Evolutionary conservation across 2,329 filamentous ascomycete species (phyloP), one percentile per base, ranked within the genome.

Genomic region (Aspergillus sp.): DNA sequence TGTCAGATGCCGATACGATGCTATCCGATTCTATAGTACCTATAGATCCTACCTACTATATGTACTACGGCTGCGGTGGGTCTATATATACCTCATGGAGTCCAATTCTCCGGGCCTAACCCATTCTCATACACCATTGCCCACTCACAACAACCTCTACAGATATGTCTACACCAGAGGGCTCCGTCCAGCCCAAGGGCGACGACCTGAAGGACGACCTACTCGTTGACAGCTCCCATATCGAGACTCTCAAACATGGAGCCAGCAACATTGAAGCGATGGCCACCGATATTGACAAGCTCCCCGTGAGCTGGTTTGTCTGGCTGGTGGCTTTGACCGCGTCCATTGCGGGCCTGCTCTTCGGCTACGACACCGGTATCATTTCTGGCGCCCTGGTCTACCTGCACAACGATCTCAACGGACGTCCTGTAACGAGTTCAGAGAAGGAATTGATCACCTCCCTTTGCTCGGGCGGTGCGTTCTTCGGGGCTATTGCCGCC

Each of bases 391-490:
- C 77, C 9, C 65, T 78, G 1, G 71, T 78, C 13, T 40, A 61
- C 36, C 47, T 65, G 16, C 51, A 53, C 19, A 49, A 57, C 11
- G 69, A 73, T 47, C 72, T 81, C 8, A 71, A 72, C 24, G 66
- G 72, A 30, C 65, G 65, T 7, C 58, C 60, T 2, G 63, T 78
- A 4, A 67, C 57, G 22, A 70, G 73, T 4, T 71, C 67, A 3
- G 77, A 82, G 53, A 74, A 78, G 55, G 78, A 82, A 56, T 66
- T 81, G 24, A 73, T 81, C 33, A 81, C 79, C 1, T 80, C 79
- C 0, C 70, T 81, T 16, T 79, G 74, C 17, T 78, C 75, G 6
- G 78, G 74, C 30, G 79, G 74, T 35, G 76, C 76, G 2, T 73
- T 79, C 43, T 59, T 78, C 11, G 76, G 75, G 8, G 72, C 74